Conservation (phyloP, 305 asterid species). For the Fraxinus dipetala region DNA sequence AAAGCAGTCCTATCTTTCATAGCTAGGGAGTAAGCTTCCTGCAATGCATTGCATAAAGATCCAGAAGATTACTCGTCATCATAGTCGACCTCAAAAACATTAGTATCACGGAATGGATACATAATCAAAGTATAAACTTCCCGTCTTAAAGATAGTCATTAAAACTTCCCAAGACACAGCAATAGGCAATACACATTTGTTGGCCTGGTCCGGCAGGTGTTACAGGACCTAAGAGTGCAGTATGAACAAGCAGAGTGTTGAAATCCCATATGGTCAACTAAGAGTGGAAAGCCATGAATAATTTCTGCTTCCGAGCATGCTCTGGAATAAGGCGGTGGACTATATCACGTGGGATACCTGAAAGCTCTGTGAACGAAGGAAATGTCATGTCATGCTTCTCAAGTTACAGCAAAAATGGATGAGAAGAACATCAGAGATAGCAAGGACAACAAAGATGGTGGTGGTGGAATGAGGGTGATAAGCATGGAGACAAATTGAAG, state of each 20-base stretch:
- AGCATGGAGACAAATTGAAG: background rate
- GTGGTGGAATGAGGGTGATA: background rate
- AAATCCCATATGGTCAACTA: conserved; percentile 26
- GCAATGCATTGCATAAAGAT: background rate
- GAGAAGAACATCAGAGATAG: conserved; percentile 5
- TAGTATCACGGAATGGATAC: background rate
- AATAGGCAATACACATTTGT: background rate
- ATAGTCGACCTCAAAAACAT: background rate
- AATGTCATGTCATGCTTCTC: conserved; percentile 4
- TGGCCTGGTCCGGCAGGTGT: conserved; percentile 3
- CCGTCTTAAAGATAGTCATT: background rate
- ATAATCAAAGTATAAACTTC: background rate
- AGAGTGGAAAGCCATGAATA: conserved; percentile 92
- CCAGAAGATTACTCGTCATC: background rate
- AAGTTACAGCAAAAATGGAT: background rate
- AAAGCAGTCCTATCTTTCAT: background rate
- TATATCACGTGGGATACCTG: conserved; percentile 70
- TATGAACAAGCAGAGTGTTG: conserved; percentile 10
- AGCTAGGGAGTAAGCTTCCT: background rate
- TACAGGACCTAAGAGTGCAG: conserved; percentile 8
- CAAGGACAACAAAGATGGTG: background rate
- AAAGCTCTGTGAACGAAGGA: conserved; percentile 58
- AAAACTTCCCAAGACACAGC: background rate
- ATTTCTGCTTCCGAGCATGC: conserved; percentile 92
- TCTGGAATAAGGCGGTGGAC: conserved; percentile 88